These are phyloP conservation scores for Cladophialophora bantiana DNA, from an alignment of 2,329 filamentous ascomycete genomes.

Conservation along the genomic window DNA sequence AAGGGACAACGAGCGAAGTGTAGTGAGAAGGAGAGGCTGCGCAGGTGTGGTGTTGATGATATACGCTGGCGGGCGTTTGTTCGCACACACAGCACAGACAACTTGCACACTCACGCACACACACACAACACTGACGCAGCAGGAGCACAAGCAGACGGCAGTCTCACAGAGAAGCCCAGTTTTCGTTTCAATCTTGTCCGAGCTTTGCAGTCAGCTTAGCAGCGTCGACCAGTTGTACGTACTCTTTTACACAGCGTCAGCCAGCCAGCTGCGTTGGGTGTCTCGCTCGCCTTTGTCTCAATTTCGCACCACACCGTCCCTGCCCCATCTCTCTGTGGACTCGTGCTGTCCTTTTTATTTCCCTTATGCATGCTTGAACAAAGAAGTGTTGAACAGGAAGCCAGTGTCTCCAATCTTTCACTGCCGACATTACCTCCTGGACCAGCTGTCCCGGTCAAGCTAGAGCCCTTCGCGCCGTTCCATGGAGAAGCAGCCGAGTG, in stretches of 20 bases:
- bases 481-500: conserved; percentile 20
- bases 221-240: conserved; percentile 16
- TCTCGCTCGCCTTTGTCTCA: conserved; percentile 7
- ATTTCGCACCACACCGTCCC: conserved; percentile 16
- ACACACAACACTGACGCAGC: not conserved
- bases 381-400: conserved; percentile 11
- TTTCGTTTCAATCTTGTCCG: conserved; percentile 9
- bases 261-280: conserved; percentile 10
- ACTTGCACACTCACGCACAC: conserved; percentile 7
- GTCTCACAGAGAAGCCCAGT: conserved; percentile 14
- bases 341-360: conserved; percentile 15
- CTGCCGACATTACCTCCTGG: conserved; percentile 23
- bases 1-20: conserved; percentile 9
- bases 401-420: conserved; percentile 22
- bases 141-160: conserved; percentile 7
- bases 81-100: not conserved
- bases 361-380: conserved; percentile 16
- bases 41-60: conserved; percentile 2
- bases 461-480: conserved; percentile 25
- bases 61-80: conserved; percentile 20
- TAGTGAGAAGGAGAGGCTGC: not conserved
- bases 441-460: conserved; percentile 14
- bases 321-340: conserved; percentile 1
- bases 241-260: conserved; percentile 13
- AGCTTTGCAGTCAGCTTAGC: conserved; percentile 4